These are phyloP conservation scores for Terfezia claveryi DNA, from an alignment of 495 filamentous ascomycete species.

Conservation along the genomic window DNA sequence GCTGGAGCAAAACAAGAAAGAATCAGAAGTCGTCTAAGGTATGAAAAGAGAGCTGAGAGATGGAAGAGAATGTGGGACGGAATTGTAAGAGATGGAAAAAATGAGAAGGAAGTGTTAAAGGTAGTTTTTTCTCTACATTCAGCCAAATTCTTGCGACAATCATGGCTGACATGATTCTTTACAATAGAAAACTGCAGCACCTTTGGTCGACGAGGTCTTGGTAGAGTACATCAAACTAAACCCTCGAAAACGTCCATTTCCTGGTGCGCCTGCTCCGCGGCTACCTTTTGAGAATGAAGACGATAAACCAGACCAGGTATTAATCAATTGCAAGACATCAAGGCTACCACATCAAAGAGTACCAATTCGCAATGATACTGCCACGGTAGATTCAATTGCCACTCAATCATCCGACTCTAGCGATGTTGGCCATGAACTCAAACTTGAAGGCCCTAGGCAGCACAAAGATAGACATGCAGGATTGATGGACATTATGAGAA, in stretches of 20 bases:
- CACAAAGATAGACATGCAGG: neutral
- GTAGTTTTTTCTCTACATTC: neutral
- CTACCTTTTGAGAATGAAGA: neutral
- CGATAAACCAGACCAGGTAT: neutral
- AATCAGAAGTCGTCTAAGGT: neutral
- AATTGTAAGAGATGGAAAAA: neutral
- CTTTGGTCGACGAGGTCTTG: neutral
- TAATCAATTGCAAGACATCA: neutral
- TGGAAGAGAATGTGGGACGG: neutral
- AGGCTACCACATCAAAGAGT: neutral
- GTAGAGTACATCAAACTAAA: neutral
- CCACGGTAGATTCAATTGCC: too few species aligned
- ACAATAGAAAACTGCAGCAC: neutral
- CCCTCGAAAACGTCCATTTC: neutral
- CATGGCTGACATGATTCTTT: too few species aligned
- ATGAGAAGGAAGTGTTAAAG: neutral
- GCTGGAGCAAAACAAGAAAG: neutral
- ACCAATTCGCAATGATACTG: neutral
- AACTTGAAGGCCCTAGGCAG: neutral
- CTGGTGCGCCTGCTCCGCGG: neutral
- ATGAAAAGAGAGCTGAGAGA: neutral
- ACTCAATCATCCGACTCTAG: too few species aligned
- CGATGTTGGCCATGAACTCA: too few species aligned
- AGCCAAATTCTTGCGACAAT: too few species aligned
- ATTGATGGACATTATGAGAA: neutral